Conservation (phyloP, 2,329 filamentous ascomycete genomes). For the Calonectria pauciramosa region DNA sequence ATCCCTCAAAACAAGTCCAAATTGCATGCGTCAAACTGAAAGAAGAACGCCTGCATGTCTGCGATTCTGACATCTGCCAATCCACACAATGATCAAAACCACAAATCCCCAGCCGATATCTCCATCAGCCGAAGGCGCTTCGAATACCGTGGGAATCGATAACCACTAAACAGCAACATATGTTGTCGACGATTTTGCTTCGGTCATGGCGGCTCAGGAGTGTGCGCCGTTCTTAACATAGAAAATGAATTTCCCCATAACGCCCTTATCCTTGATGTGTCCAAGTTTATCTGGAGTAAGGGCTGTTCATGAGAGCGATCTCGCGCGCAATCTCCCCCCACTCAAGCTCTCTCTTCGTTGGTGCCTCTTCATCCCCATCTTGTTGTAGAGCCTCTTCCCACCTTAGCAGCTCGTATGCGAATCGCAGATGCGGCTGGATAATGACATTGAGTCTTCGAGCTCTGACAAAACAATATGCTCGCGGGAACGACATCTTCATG, state of each 20-base stretch:
- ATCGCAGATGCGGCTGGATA: slow-evolving; percentile 95
- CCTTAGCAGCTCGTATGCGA: slow-evolving; percentile 94
- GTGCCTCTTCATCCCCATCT: slow-evolving; percentile 59
- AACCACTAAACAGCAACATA: not conserved
- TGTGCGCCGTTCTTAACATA: no score
- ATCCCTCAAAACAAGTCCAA: not conserved
- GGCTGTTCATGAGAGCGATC: slow-evolving; percentile 95
- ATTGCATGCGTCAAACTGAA: not conserved
- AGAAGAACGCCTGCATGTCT: not conserved
- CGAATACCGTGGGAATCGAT: not conserved
- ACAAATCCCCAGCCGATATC: not conserved
- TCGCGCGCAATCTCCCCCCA: slow-evolving; percentile 91
- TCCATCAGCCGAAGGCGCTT: not conserved
- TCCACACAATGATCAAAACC: not conserved
- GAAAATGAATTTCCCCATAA: not conserved
- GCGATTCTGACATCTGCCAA: not conserved
- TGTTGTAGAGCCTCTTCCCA: slow-evolving; percentile 87
- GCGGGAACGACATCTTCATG: slow-evolving; percentile 84
- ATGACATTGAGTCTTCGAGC: slow-evolving; percentile 96
- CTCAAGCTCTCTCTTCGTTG: slow-evolving; percentile 83
- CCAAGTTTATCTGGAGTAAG: slow-evolving; percentile 77
- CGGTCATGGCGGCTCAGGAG: not conserved
- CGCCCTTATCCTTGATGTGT: not conserved
- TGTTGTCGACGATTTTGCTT: not conserved
- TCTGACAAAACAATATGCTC: slow-evolving; percentile 96